Evolutionary conservation across 2,329 filamentous ascomycete genomes (phyloP), one percentile per base, ranked within the genome.

Genomic region (Diaporthe caulivora): DNA sequence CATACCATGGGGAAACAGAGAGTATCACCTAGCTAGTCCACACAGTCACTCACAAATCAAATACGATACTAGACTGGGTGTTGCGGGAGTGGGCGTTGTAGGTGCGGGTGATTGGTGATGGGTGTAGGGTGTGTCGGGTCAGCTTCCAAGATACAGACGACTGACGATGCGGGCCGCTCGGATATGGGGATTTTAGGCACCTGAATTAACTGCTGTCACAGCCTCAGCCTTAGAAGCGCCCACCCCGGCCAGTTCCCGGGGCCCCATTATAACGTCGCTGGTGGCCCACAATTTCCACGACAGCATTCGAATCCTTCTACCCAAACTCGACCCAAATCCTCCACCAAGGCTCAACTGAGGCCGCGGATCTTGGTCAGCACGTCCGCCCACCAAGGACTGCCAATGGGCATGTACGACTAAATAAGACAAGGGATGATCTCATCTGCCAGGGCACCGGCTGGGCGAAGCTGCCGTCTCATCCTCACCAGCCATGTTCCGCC

Each of bases 271-370:
- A 67, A 67, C 40, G 31, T 47, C 40, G 29, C 24, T 18, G 2
- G 3, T 8, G 29, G 29, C 62, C 62, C 62, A 40, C 62, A 53
- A 67, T 31, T 47, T 40, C 31, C 3, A 53, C 62, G 62, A 17
- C 62, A 40, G 44, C 62, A 40, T 53, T n/a, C 29, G 62, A 53
- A 67, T 67, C 62, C 47, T 67, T 53, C 62, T 10, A 53, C 47
- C 31, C 62, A 65, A 37, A 49, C 51, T 67, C 62, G 37, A 53
- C 24, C 47, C 62, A 65, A 37, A 65, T 65, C 44, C 62, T 65
- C 62, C 62, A 65, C 44, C 62, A 67, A 67, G 44, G 62, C 62
- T 67, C 62, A 67, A 31, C 47, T 13, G 29, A 31, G 31, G 47
- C 62, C 47, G 62, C 47, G n/a, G 31, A 53, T 67, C 44, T 53